These are phyloP conservation scores for Zoysia pacifica DNA, from an alignment of 176 grass and related monocot species.

Conservation along the genomic window DNA sequence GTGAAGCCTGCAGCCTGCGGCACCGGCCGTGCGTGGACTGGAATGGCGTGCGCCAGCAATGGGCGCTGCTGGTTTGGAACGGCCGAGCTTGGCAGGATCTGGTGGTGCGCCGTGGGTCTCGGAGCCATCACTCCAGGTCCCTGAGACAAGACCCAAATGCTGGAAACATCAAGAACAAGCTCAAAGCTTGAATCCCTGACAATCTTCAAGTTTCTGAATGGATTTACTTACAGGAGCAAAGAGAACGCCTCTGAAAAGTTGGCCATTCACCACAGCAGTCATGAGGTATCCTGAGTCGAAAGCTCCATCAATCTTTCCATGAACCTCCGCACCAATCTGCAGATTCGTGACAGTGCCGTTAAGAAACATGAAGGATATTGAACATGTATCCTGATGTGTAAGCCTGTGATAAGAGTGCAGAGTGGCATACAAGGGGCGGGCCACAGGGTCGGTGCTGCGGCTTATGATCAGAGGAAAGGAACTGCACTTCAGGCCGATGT, in stretches of 20 bases:
- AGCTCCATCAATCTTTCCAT: conserved; percentile 77
- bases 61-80: conserved; percentile 62
- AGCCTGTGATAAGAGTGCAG: not conserved
- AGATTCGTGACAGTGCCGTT: not conserved
- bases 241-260: conserved; percentile 85
- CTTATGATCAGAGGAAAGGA: conserved; percentile 61
- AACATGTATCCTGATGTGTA: not conserved
- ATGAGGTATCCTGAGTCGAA: conserved; percentile 95
- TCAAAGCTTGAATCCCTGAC: not conserved
- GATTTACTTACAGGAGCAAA: conserved; percentile 81
- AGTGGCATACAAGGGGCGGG: conserved; percentile 55
- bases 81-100: conserved; percentile 52
- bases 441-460: conserved; percentile 38
- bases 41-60: conserved; percentile 43
- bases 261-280: conserved; percentile 84
- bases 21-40: conserved; percentile 57
- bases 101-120: conserved; percentile 57
- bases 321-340: conserved; percentile 88
- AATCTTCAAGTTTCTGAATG: not conserved
- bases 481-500: conserved; percentile 60
- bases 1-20: conserved; percentile 49
- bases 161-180: not conserved
- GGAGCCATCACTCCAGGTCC: conserved; percentile 62
- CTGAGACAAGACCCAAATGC: conserved; percentile 33
- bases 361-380: not conserved